Evolutionary conservation across 2,329 filamentous ascomycete genomes (phyloP), one percentile per base, ranked within the genome.

Genomic region (Pseudocercospora pini-densiflorae): DNA sequence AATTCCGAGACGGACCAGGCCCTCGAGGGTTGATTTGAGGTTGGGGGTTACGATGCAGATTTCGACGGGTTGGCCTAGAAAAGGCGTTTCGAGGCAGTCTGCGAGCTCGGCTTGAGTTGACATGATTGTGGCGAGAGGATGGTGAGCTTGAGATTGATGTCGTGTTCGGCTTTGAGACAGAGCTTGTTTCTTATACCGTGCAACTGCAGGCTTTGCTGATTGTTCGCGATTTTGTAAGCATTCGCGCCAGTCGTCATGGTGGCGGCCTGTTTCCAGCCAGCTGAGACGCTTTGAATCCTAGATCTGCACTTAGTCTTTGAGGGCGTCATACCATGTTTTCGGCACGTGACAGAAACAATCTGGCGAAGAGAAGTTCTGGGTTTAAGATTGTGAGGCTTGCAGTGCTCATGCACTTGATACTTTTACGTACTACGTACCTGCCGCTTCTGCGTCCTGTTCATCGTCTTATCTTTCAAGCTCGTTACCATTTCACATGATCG

Each of bases 401-500:
- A 36, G 21, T 19, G n/a, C 45, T 49, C 14, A 3, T 49, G 45
- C n/a, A 19, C 45, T n/a, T 49, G 21, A 5, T 4, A 19, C 45
- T 53, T 53, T 53, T 53, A 14, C 10, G 49, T 23, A 53, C 49
- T 53, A 14, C 14, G 23, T 27, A 27, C 49, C 49, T 53, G 21
- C 19, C 14, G 7, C 21, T 24, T 31, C 36, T 57, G n/a, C 55
- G 29, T 43, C 29, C 36, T 59, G 55, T 59, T 31, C 36, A 59
- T 21, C n/a, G 1, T 19, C 23, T n/a, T 12, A 3, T 31, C 2
- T 5, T 23, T n/a, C 23, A 14, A 23, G 19, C 54, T 12, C 19
- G 21, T 40, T 31, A 14, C 14, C 33, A 6, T 27, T 29, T 78
- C 74, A 98, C 93, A 97, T 98, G 51, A 96, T 76, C 54, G 77